Percentiles rank a stretch among this genome's conserved stretches.
phyloP scores from a whole-genome alignment of 768 basidiomycete species.

The Lactarius hengduanensis region DNA sequence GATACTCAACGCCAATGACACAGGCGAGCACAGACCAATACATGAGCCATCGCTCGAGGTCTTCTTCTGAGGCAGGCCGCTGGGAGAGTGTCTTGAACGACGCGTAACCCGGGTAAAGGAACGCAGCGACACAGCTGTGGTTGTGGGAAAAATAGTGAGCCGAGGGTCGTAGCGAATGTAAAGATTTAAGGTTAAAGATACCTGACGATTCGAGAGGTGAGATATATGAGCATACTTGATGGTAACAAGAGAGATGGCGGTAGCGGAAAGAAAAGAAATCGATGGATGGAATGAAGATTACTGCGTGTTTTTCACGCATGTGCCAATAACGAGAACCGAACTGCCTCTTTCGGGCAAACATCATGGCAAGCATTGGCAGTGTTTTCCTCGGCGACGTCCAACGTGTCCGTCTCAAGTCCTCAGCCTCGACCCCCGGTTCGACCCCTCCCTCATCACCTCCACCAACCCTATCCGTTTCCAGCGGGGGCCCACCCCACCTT shows the following conservation, averaged over 20 bases:
- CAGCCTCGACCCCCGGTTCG: constrained; percentile 37
- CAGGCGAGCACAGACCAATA: constrained; percentile 93
- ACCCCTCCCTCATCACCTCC: constrained; percentile 50
- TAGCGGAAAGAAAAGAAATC: not conserved
- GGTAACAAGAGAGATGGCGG: not conserved
- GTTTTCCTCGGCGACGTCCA: constrained; percentile 79
- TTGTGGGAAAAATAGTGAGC: not conserved
- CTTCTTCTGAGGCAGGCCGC: constrained; percentile 79
- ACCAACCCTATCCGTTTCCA: constrained; percentile 32
- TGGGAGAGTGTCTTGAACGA: constrained; percentile 94
- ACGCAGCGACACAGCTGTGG: constrained; percentile 65
- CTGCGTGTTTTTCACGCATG: not conserved
- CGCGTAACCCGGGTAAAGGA: constrained; percentile 91
- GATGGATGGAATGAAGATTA: not conserved
- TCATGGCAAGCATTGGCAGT: constrained; percentile 64
- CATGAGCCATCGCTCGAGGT: constrained; percentile 94
- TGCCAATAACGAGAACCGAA: not conserved
- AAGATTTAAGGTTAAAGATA: not conserved
- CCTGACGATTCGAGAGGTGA: constrained; percentile 24
- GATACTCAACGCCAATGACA: constrained; percentile 77
- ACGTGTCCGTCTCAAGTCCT: constrained; percentile 56
- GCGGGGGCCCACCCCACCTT: constrained; percentile 6
- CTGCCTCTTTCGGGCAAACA: not conserved
- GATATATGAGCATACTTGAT: constrained; percentile 19
- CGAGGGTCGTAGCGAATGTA: not conserved